These are phyloP conservation scores for Tylopilus rubrobrunneus DNA, from an alignment of 768 basidiomycete genomes.

Conservation along the genomic window DNA sequence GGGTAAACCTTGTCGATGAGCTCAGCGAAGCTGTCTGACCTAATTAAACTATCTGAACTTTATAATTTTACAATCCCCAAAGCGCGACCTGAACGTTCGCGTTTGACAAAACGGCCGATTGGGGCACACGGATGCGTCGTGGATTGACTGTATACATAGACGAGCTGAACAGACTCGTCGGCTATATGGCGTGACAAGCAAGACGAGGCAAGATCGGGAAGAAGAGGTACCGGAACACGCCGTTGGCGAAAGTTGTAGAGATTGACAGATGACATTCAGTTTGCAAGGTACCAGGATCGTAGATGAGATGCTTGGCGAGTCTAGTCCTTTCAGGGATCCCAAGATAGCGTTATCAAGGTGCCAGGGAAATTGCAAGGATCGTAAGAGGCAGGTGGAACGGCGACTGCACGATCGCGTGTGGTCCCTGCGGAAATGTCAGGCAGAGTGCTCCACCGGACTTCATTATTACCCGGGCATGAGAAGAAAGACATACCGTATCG, in stretches of 20 bases:
- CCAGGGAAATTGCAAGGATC: conserved; percentile 11
- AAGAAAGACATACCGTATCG: conserved; percentile 22
- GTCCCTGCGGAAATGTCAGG: conserved; percentile 17
- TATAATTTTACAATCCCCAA: conserved; percentile 7
- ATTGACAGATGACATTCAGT: conserved; percentile 7
- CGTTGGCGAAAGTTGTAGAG: conserved; percentile 3
- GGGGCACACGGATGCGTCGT: conserved; percentile 4
- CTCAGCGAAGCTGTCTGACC: conserved; percentile 27
- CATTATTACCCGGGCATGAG: conserved; percentile 20
- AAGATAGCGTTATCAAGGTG: conserved; percentile 30
- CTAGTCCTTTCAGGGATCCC: conserved; percentile 26
- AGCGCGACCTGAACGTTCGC: conserved; percentile 5
- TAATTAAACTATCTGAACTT: conserved; percentile 25
- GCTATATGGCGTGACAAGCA: conserved; percentile 9
- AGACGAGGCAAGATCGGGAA: conserved; percentile 13
- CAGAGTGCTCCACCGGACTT: conserved; percentile 18
- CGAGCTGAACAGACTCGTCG: conserved; percentile 2
- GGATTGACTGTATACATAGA: conserved; percentile 7
- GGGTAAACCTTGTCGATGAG: conserved; percentile 26
- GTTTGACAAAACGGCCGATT: conserved; percentile 7
- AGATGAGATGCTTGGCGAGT: conserved; percentile 21
- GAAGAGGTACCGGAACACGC: conserved; percentile 20
- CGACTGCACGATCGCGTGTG: conserved; percentile 20
- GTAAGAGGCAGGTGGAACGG: conserved; percentile 26
- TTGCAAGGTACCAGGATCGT: conserved; percentile 23